These are phyloP conservation scores for Zoysia japonica DNA, from an alignment of 176 grass and related monocot species.

Conservation along the genomic window DNA sequence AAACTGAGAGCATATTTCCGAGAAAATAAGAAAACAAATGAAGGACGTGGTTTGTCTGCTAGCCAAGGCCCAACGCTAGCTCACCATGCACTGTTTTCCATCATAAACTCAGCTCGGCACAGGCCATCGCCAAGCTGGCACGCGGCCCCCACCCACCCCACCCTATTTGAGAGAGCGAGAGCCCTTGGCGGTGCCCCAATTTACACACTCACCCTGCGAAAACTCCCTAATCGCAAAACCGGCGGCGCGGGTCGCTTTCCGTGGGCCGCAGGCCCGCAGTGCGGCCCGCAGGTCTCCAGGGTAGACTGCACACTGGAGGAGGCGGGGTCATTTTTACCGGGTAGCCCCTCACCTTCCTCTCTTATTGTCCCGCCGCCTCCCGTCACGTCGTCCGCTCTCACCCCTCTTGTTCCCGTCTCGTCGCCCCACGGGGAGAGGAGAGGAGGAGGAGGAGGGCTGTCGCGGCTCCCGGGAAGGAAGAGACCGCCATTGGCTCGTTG, in stretches of 20 bases:
- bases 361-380: background rate
- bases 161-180: conserved; percentile 47
- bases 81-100: conserved; percentile 20
- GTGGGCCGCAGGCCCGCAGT: background rate
- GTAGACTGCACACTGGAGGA: background rate
- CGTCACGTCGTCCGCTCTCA: conserved; percentile 2
- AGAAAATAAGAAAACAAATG: background rate
- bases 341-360: background rate
- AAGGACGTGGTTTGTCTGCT: background rate
- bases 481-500: conserved; percentile 21
- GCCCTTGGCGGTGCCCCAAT: conserved; percentile 39
- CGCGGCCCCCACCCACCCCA: background rate
- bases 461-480: conserved; percentile 5
- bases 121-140: conserved; percentile 43
- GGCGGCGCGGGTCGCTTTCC: background rate
- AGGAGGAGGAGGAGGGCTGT: background rate
- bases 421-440: conserved; percentile 18
- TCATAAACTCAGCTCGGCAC: conserved; percentile 22
- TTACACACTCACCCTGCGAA: background rate
- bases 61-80: background rate
- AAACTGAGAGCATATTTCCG: background rate
- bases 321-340: background rate
- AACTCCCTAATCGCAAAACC: background rate
- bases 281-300: background rate
- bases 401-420: conserved; percentile 19